A percentile compares a stretch with the other conserved stretches of the same genome.
phyloP scores from a whole-genome alignment of 441 rosid genomes.

The Gossypium schwendimanii region DNA sequence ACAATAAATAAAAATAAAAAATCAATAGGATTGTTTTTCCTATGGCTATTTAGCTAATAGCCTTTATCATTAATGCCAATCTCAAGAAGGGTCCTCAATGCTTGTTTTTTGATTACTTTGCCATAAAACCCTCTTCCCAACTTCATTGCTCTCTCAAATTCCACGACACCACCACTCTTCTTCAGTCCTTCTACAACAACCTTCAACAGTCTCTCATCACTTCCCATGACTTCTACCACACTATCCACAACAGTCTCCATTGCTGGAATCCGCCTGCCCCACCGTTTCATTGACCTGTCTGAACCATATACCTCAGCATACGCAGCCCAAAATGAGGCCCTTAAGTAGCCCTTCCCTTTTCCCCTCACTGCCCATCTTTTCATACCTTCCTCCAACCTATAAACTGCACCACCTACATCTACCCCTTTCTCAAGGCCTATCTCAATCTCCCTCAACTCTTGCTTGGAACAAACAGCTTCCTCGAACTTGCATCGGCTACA shows the following conservation, averaged over 20 bases:
- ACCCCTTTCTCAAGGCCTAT: constrained; percentile 52
- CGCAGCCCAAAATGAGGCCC: constrained; percentile 72
- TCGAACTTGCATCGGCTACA: constrained; percentile 74
- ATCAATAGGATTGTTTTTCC: not conserved
- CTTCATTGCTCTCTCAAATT: constrained; percentile 46
- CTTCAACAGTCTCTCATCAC: constrained; percentile 63
- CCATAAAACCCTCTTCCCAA: constrained; percentile 64
- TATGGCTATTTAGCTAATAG: constrained; percentile 18
- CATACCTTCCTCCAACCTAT: constrained; percentile 64
- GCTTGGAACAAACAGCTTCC: constrained; percentile 34
- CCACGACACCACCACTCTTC: constrained; percentile 23
- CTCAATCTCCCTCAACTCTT: constrained; percentile 51
- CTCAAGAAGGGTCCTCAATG: constrained; percentile 52
- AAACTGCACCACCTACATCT: constrained; percentile 47
- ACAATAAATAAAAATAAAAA: not conserved
- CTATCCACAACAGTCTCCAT: constrained; percentile 56
- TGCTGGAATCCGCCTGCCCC: constrained; percentile 64
- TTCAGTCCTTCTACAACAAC: constrained; percentile 35
- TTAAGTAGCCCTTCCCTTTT: constrained; percentile 59
- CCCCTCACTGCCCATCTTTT: constrained; percentile 66
- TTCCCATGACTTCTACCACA: constrained; percentile 51
- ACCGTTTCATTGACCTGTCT: constrained; percentile 47
- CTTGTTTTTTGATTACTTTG: constrained; percentile 66
- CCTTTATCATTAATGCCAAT: constrained; percentile 13
- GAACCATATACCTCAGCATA: constrained; percentile 50